phyloP scores from a whole-genome alignment of 768 basidiomycete genomes.

The Boletus subcaerulescens region DNA sequence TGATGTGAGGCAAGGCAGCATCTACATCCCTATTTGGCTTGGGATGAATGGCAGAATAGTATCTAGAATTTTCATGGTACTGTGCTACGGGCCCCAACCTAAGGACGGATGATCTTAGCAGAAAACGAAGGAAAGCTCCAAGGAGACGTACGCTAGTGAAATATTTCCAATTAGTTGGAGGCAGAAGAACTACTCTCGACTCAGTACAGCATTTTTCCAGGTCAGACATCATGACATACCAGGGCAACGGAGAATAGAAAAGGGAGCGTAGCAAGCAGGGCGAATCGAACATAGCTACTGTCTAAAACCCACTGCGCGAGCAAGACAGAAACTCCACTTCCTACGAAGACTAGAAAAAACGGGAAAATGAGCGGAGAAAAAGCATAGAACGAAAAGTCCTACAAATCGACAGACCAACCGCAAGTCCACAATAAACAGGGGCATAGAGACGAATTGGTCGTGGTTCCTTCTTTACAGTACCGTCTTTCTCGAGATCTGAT shows the following conservation, averaged over 20 bases:
- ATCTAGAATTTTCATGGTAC: constrained; percentile 79
- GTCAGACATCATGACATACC: constrained; percentile 37
- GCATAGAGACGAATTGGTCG: constrained; percentile 65
- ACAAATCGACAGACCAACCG: constrained; percentile 63
- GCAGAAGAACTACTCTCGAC: constrained; percentile 57
- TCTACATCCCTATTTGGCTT: constrained; percentile 60
- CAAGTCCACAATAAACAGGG: constrained; percentile 69
- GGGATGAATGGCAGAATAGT: constrained; percentile 72
- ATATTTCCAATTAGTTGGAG: constrained; percentile 65
- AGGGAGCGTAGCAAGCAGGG: constrained; percentile 59
- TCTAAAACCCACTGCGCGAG: constrained; percentile 73
- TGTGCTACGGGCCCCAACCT: constrained; percentile 84
- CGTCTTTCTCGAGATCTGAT: constrained; percentile 50
- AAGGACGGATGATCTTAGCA: neutral
- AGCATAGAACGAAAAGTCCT: constrained; percentile 23
- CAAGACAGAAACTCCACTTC: constrained; percentile 54
- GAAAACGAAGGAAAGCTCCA: neutral
- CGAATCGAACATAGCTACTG: constrained; percentile 56
- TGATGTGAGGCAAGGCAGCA: constrained; percentile 64
- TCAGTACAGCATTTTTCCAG: constrained; percentile 7
- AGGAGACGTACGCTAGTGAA: constrained; percentile 49
- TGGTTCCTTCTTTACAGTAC: constrained; percentile 18
- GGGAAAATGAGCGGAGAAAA: constrained; percentile 1
- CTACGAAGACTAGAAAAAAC: constrained; percentile 60
- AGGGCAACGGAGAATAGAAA: constrained; percentile 74